phyloP scores from a whole-genome alignment of 2,329 filamentous ascomycete genomes.

The Sporothrix humicola region DNA sequence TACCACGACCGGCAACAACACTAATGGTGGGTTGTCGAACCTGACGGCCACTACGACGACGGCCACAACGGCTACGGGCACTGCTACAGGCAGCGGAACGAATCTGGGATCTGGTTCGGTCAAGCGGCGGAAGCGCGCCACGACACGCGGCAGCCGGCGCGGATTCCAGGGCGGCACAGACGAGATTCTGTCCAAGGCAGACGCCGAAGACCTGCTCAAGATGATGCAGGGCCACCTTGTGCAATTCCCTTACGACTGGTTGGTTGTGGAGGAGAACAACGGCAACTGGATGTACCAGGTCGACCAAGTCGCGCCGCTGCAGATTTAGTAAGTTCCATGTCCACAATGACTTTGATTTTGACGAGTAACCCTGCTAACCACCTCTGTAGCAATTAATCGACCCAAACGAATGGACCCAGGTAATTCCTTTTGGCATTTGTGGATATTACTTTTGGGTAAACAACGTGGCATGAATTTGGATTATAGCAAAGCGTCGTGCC shows the following conservation, averaged over 20 bases:
- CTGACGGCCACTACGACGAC: constrained; percentile 29
- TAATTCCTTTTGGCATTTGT: background rate
- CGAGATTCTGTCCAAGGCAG: constrained; percentile 74
- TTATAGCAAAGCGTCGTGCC: background rate
- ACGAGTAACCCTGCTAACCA: background rate
- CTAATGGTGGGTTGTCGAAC: constrained; percentile 15
- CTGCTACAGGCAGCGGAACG: background rate
- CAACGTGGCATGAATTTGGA: constrained; percentile 3
- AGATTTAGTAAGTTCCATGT: constrained; percentile 80
- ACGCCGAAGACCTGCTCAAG: constrained; percentile 81
- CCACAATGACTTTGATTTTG: background rate
- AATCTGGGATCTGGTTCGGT: constrained; percentile 58
- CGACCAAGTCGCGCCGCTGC: constrained; percentile 91
- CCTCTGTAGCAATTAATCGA: constrained; percentile 14
- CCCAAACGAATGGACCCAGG: background rate
- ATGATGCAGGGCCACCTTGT: constrained; percentile 89
- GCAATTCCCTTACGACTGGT: constrained; percentile 94
- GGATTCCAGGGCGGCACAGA: constrained; percentile 69
- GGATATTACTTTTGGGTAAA: background rate
- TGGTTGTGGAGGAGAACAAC: constrained; percentile 86
- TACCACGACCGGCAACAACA: constrained; percentile 33
- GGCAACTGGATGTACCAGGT: constrained; percentile 98
- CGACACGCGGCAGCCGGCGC: constrained; percentile 70
- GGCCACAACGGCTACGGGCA: constrained; percentile 38
- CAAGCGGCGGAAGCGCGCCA: constrained; percentile 69